Percentiles rank a stretch among this genome's conserved stretches.
Conservation (phyloP, 371 early-diverging fungal species). For the Circinella minor region DNA sequence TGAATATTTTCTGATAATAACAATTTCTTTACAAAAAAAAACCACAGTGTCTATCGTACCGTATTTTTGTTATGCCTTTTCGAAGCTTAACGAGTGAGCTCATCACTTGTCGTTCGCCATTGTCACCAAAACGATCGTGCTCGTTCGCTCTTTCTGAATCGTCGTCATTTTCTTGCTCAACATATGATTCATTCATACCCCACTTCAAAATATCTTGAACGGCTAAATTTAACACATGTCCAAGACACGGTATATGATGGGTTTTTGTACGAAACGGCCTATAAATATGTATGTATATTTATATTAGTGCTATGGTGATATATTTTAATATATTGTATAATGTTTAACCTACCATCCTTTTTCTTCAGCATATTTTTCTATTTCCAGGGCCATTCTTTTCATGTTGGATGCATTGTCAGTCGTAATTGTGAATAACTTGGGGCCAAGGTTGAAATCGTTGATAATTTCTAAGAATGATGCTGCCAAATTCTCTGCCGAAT, state of each 20-base stretch:
- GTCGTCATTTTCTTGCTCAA: slow-evolving; percentile 1
- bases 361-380: not conserved
- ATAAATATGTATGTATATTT: not conserved
- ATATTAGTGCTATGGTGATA: not conserved
- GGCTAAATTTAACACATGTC: slow-evolving; percentile 30
- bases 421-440: slow-evolving; percentile 3
- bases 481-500: not conserved
- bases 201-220: slow-evolving; percentile 26
- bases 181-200: slow-evolving; percentile 11
- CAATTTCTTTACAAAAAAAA: too few relatives aligned
- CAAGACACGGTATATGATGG: slow-evolving; percentile 25
- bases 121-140: not conserved
- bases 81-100: slow-evolving; percentile 14
- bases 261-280: slow-evolving; percentile 1
- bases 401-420: slow-evolving; percentile 8
- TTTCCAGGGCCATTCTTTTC: not conserved
- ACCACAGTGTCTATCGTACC: not conserved
- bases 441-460: slow-evolving; percentile 1
- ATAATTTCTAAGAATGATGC: not conserved
- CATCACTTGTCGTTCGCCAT: not conserved
- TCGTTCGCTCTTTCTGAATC: too few relatives aligned
- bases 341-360: not conserved
- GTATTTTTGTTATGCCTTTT: slow-evolving; percentile 26
- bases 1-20: not conserved
- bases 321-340: not conserved